Base-by-base conservation (phyloP, 2,329 filamentous ascomycete genomes). In the Cytospora chrysosperma region DNA sequence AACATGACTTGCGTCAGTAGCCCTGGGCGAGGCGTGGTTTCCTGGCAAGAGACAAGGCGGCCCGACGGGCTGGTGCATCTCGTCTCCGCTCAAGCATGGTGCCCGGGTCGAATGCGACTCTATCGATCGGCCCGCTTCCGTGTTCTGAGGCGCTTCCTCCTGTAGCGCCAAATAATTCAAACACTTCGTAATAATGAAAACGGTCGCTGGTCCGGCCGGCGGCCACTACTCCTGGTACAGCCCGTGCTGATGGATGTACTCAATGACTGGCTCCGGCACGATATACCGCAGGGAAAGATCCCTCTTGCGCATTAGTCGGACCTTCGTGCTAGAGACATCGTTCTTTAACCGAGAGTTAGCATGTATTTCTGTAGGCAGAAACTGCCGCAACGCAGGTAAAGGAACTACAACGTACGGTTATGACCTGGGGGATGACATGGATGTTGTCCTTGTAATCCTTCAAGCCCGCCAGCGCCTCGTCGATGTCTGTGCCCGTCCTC, bases 401-500 rank as follows among this genome's bases (percentile, higher is more conserved):
- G 28, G 13, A 15, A 47, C n/a, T n/a, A n/a, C n/a, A 65, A 95
- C 88, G 70, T 95, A 90, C 75, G 68, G 91, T 88, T 56, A 96
- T 93, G 58, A 96, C 85, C 75, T 96, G 92, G 62, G 91, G 90
- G 67, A 97, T 94, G 60, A 96, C 90, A 72, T 92, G 88, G 66
- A 97, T 88, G 69, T 96, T 95, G 70, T 93, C 86, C 71, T 92
- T 88, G 85, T 90, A 97, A 65, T 87, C 85, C 73, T 92, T 88
- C 54, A 97, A 80, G 52, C 86, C 89, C n/a, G 89, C 88, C 53
- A 97, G 82, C 2, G 93, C 93, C 72, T 96, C 91, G 67, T 96
- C 91, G 56, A 96, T 90, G 71, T 96, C 92, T 26, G 92, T 96
- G 51, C 93, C 93, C 49, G 88, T 88, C 65, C 94, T 87, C 81